Evolutionary conservation across 2,329 filamentous ascomycete genomes (phyloP), one percentile per base, ranked within the genome.

Genomic region (Fusarium sp.): DNA sequence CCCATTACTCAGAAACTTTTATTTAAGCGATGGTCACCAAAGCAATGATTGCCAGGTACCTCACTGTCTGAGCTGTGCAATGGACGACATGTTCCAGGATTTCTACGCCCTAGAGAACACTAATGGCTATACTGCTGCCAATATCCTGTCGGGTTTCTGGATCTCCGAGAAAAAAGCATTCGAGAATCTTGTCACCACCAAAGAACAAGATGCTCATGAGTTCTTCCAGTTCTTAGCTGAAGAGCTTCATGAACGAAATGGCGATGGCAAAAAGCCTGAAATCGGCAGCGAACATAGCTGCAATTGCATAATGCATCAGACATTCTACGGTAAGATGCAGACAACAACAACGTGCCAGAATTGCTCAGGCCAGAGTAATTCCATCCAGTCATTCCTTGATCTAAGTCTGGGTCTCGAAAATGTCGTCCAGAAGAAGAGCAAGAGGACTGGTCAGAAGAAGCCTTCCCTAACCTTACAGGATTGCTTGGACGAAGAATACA

Each of bases 141-240:
- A 94, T 77, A 94, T 98, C 78, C 87, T 98, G 47, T 91, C 94
- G 63, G 94, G 93, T 15, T 95, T 95, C 78, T 97, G 95, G 94
- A 93, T 95, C 75, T 94, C 92, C 8, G 93, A 94, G 80, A 91
- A 88, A 83, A 90, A 88, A 80, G 88, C 89, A 0, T 92, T 91
- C 68, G 89, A 93, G 82, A 91, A 92, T 68, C 86, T 95, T 27
- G 94, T 95, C 4, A 96, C 95, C 15, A 97, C 97, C 76, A 94
- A 95, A 77, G 95, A 98, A 82, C 95, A 98, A 83, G 95, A 98
- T 79, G 95, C 95, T 1, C 95, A 98, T 79, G 95, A 98, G 80
- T 98, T 97, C 83, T 97, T 98, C 81, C 94, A 97, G 79, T 98
- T 97, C 78, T 88, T 98, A 38, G 92, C 97, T 39, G 95, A 98